Evolutionary conservation across 208 protist species (phyloP), one percentile per base, ranked within the genome.

Genomic region (Leishmania mexicana): DNA sequence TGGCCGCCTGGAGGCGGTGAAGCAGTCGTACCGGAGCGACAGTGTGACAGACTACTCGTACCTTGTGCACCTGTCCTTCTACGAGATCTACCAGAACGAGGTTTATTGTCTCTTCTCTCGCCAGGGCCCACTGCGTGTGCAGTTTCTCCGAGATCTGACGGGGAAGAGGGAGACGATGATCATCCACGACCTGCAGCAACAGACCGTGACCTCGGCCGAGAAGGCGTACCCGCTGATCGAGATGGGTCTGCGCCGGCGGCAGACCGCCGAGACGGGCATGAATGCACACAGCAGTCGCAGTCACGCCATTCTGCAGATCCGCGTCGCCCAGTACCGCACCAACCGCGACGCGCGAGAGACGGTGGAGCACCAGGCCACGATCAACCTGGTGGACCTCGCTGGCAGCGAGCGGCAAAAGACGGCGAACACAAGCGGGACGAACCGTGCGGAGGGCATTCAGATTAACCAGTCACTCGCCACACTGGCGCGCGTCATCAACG

Each of bases 351-450:
- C 90, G 17, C 88, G 85, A 47, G 96, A 91, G 85, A 83, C 83
- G 35, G 85, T 95, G n/a, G 91, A 96, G 85, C 85, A 89, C 31
- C 79, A 87, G 73, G 85, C 93, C 1, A 93, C 84, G 60, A 87
- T 99, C 81, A 99, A 99, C 77, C 83, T 99, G 38, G 91, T 98
- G 38, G 97, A 99, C 85, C 89, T 99, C 38, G 97, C 97, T 31
- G 97, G 97, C 51, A 96, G 89, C 74, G 97, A 99, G 81, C 87
- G 97, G n/a, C 88, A 95, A 78, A 88, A 85, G 70, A 95, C 87
- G 64, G 92, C 95, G 15, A 89, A 92, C 51, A 95, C 95, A 35
- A 87, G 89, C 65, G 94, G 93, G 47, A 92, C 94, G 75, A 89
- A 83, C 77, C 87, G 92, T 38, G 90, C 95, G 38, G 95, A 98